Evolutionary conservation across 1,284 basidiomycete genomes (phyloP).

Genomic region (Meira miltonrushii): DNA sequence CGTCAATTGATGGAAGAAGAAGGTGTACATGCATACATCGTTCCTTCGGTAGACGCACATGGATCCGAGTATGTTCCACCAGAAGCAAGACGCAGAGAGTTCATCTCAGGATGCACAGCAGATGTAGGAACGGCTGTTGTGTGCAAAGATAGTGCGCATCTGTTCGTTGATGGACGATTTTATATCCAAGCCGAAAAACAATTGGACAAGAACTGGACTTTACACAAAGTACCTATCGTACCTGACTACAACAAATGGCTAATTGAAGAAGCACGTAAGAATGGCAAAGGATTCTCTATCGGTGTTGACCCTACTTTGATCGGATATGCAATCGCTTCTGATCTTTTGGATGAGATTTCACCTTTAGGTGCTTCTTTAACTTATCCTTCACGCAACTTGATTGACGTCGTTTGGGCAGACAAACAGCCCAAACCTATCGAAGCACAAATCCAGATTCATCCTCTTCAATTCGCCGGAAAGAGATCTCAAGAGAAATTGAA

Average conservation of each 20-base stretch:
- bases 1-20: constrained; percentile 37
- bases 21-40: constrained; percentile 53
- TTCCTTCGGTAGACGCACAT: constrained; percentile 82
- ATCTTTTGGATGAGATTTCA: constrained; percentile 52
- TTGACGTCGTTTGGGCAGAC: constrained; percentile 72
- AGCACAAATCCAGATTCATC: constrained; percentile 69
- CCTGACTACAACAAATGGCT: constrained; percentile 56
- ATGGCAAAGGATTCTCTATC: constrained; percentile 59
- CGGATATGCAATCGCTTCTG: constrained; percentile 57
- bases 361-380: constrained; percentile 57
- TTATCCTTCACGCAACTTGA: constrained; percentile 63
- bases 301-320: constrained; percentile 86
- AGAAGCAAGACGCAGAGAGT: constrained; percentile 75
- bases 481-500: constrained; percentile 46
- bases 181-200: constrained; percentile 77
- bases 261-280: constrained; percentile 47
- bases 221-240: constrained; percentile 61
- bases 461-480: constrained; percentile 67
- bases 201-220: constrained; percentile 70
- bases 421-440: constrained; percentile 66
- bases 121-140: constrained; percentile 66
- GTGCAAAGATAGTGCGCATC: constrained; percentile 58
- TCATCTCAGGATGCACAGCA: constrained; percentile 62
- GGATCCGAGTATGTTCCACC: constrained; percentile 78
- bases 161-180: constrained; percentile 82